Evolutionary conservation across 2,329 filamentous ascomycete species (phyloP), one percentile per base, ranked within the genome.

Genomic region (Talaromyces islandicus): DNA sequence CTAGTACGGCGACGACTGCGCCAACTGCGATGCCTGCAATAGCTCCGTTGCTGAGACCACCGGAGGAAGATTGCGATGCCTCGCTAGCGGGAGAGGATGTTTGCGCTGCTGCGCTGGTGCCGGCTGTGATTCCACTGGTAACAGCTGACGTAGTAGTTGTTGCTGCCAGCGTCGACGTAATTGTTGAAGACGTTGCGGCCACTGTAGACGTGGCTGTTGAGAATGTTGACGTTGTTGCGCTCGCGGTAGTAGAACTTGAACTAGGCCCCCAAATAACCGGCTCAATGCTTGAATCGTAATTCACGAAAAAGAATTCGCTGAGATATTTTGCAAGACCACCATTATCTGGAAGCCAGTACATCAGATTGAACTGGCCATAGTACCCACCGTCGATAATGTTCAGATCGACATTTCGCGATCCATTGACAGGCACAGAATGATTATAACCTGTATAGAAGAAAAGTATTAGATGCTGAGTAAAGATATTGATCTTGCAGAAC

Each of bases 291-390:
- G 46, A 35, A 50, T 57, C 30, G 25, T 60, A 10, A 7, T 35
- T 30, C 7, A 60, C 58, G 43, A 52, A 53, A 48, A 60, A 60
- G 12, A 60, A 57, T 19, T 30, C 19, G 46, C 58, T 57, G 25
- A 60, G 54, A 53, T 60, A 60, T 38, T 41, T 19, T 17, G 30
- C 52, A 4, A 29, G 7, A 14, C 24, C 19, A 24, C 58, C 54
- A 50, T 50, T 17, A 9, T 25, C 19, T 12, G 19, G 19, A 17
- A 50, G 43, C 24, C 24, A 25, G 19, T 52, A 55, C 38, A 56
- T 48, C 17, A 43, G 19, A 19, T 60, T 60, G 54, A 60, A 60
- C 53, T 60, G 58, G 12, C 43, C 58, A 30, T 60, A 60, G 54
- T 60, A 60, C 10, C 25, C 46, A n/a, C 29, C 10, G 4, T 27